A percentile compares a stretch with the other conserved stretches of the same genome.
Evolutionary conservation across 306 rosid genomes (phyloP).

Genomic region (Acacia crassicarpa): DNA sequence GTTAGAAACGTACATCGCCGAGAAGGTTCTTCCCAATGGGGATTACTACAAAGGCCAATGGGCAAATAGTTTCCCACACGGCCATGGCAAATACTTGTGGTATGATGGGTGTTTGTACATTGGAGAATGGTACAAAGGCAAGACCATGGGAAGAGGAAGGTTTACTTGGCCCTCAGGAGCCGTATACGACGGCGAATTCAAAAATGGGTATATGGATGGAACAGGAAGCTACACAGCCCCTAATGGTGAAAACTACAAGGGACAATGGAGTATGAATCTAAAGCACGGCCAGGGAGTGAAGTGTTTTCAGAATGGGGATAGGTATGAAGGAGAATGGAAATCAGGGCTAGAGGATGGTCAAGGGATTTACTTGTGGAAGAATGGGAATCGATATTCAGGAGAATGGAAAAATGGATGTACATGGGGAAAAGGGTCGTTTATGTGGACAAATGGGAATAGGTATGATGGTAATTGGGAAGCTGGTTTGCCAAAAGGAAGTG

Average conservation of each 20-base stretch:
- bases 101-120: conserved; percentile 86
- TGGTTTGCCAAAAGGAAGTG: conserved; percentile 72
- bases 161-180: conserved; percentile 97
- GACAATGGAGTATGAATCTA: conserved; percentile 80
- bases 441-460: conserved; percentile 66
- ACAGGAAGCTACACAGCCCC: conserved; percentile 59
- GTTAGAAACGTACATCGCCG: conserved; percentile 55
- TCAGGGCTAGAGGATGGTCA: conserved; percentile 68
- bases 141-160: conserved; percentile 75
- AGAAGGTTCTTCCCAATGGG: conserved; percentile 76
- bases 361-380: conserved; percentile 78
- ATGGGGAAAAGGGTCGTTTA: conserved; percentile 69
- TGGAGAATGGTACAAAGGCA: conserved; percentile 83
- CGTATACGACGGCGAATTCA: conserved; percentile 89
- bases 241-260: conserved; percentile 74
- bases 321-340: conserved; percentile 86
- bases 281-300: conserved; percentile 78
- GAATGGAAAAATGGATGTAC: conserved; percentile 84
- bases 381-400: conserved; percentile 67
- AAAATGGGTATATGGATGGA: conserved; percentile 83
- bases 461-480: conserved; percentile 86
- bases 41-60: conserved; percentile 88
- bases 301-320: conserved; percentile 62
- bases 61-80: conserved; percentile 78
- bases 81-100: conserved; percentile 84